These are phyloP conservation scores for Aureobasidium zeae DNA, from an alignment of 2,329 filamentous ascomycete genomes.

Conservation along the genomic window DNA sequence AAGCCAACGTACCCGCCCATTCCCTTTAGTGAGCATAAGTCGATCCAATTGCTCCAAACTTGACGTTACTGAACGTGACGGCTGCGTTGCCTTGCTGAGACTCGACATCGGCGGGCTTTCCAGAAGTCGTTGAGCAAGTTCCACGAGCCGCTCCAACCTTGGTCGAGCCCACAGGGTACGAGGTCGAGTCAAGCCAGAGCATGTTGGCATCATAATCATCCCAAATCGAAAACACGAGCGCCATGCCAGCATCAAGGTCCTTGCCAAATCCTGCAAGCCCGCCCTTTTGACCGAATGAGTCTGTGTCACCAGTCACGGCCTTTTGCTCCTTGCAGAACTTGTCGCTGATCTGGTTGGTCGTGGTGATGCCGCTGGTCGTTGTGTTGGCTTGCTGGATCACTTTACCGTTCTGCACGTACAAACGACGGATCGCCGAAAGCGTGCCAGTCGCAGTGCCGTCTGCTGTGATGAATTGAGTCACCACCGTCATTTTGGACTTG, in stretches of 20 bases:
- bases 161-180: conserved; percentile 22
- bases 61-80: conserved; percentile 22
- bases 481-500: conserved; percentile 38
- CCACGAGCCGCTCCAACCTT: conserved; percentile 21
- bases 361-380: conserved; percentile 39
- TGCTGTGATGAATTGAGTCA: conserved; percentile 14
- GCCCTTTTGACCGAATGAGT: conserved; percentile 46
- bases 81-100: conserved; percentile 17
- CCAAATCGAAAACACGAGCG: conserved; percentile 53
- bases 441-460: conserved; percentile 43
- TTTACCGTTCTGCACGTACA: conserved; percentile 55
- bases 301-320: conserved; percentile 26
- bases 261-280: conserved; percentile 48
- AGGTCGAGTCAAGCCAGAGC: conserved; percentile 59
- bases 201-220: conserved; percentile 60
- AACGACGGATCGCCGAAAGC: conserved; percentile 49
- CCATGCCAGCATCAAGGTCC: conserved; percentile 50
- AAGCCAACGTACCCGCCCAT: neutral
- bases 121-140: conserved; percentile 20
- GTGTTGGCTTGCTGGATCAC: conserved; percentile 37
- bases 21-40: conserved; percentile 7
- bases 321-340: conserved; percentile 43
- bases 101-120: conserved; percentile 20
- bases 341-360: conserved; percentile 46
- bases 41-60: conserved; percentile 22